Conservation (phyloP, 805 yeast genomes). For the Starmerella vaccinii region DNA sequence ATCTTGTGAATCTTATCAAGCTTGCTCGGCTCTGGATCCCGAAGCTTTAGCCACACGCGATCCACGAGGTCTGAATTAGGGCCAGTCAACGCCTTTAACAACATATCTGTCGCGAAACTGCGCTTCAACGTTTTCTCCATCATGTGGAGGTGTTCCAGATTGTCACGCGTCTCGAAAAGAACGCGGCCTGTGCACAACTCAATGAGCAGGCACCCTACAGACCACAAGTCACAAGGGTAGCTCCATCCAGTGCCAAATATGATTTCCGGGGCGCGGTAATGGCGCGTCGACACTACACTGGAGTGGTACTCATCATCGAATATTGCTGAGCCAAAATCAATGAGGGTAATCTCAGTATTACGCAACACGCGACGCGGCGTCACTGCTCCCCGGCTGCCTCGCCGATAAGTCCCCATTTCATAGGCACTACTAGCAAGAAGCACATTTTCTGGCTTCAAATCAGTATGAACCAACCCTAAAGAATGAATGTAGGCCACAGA, state of each 20-base stretch:
- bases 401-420: conserved; percentile 12
- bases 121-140: conserved; percentile 70
- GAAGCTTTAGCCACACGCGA: conserved; percentile 7
- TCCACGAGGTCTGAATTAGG: conserved; percentile 21
- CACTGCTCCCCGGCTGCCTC: conserved; percentile 8
- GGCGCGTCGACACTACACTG: conserved; percentile 84
- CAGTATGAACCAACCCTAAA: conserved; percentile 85
- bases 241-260: conserved; percentile 95
- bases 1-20: conserved; percentile 14
- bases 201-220: conserved; percentile 83
- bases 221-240: conserved; percentile 94
- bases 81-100: conserved; percentile 23
- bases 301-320: conserved; percentile 92
- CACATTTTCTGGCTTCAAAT: conserved; percentile 91
- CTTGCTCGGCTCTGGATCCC: conserved; percentile 17
- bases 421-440: conserved; percentile 36
- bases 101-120: conserved; percentile 29
- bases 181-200: conserved; percentile 93
- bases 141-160: conserved; percentile 87
- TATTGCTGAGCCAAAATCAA: conserved; percentile 96
- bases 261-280: conserved; percentile 94
- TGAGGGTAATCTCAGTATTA: conserved; percentile 75
- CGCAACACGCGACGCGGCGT: conserved; percentile 40
- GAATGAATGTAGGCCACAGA: conserved; percentile 86
- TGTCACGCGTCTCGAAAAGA: conserved; percentile 87